Conservation (phyloP, 2,329 filamentous ascomycete genomes). For the Alternaria sp. region DNA sequence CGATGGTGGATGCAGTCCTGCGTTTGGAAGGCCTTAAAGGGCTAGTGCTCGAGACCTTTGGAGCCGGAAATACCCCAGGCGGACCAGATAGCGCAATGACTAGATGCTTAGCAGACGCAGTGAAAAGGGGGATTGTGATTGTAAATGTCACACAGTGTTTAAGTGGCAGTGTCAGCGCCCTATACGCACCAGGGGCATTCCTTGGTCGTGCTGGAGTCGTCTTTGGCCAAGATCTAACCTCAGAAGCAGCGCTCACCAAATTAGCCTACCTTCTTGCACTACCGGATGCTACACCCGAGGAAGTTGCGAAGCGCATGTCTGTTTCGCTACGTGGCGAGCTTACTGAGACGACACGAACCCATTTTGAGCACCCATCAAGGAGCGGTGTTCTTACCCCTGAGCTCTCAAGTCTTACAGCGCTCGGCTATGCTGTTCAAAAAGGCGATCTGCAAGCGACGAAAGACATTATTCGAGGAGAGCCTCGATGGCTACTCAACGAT, state of each 20-base stretch:
- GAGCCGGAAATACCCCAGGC: constrained; percentile 89
- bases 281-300: constrained; percentile 68
- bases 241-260: constrained; percentile 90
- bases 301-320: constrained; percentile 77
- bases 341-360: constrained; percentile 76
- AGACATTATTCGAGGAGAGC: constrained; percentile 73
- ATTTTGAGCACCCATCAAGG: constrained; percentile 77
- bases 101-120: constrained; percentile 78
- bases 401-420: constrained; percentile 74
- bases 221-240: constrained; percentile 87
- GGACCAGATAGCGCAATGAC: constrained; percentile 82
- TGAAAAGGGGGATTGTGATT: constrained; percentile 81
- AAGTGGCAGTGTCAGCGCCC: constrained; percentile 52
- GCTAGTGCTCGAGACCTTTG: constrained; percentile 89
- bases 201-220: constrained; percentile 86
- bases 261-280: constrained; percentile 83
- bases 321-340: constrained; percentile 83
- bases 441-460: constrained; percentile 72
- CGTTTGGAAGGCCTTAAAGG: constrained; percentile 79
- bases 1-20: constrained; percentile 89
- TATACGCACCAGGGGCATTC: constrained; percentile 63
- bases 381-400: constrained; percentile 63
- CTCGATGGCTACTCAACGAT: constrained; percentile 74
- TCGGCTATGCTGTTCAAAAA: constrained; percentile 81
- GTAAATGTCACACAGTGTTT: constrained; percentile 93